These are phyloP conservation scores for Penicillium robsamsonii DNA, from an alignment of 495 filamentous ascomycete genomes.

Conservation along the genomic window DNA sequence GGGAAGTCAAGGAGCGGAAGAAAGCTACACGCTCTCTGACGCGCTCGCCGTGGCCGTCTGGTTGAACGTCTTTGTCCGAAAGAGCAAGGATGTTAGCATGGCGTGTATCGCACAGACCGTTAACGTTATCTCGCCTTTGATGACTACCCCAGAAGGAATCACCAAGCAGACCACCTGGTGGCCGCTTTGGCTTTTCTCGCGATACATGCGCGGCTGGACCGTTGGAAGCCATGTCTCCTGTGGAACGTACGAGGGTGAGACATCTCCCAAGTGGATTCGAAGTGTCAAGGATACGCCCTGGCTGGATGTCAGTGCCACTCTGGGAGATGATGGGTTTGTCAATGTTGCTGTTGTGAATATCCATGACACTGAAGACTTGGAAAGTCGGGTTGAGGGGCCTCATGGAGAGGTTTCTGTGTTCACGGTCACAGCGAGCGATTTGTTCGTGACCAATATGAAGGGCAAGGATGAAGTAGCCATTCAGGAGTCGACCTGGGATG, in stretches of 20 bases:
- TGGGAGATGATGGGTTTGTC: conserved; percentile 60
- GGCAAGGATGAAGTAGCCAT: conserved; percentile 59
- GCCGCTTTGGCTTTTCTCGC: conserved; percentile 68
- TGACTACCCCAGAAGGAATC: conserved; percentile 63
- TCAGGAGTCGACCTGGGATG: conserved; percentile 60
- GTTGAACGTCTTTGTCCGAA: conserved; percentile 78
- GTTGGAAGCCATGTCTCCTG: conserved; percentile 59
- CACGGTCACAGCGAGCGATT: conserved; percentile 55
- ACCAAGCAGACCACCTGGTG: conserved; percentile 76
- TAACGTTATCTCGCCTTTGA: conserved; percentile 74
- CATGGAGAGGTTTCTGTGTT: conserved; percentile 50
- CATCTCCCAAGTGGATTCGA: conserved; percentile 62
- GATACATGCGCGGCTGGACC: conserved; percentile 71
- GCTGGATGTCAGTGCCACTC: conserved; percentile 66
- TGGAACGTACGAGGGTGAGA: conserved; percentile 60
- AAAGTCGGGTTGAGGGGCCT: conserved; percentile 55
- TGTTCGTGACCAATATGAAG: conserved; percentile 58
- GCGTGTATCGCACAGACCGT: conserved; percentile 78
- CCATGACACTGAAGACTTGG: conserved; percentile 55
- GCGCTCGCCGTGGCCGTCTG: conserved; percentile 70
- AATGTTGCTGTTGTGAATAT: conserved; percentile 71
- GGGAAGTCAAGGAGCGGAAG: conserved; percentile 65
- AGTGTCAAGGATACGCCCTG: conserved; percentile 63
- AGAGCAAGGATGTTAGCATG: conserved; percentile 71
- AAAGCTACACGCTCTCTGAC: conserved; percentile 72